Evolutionary conservation across 768 basidiomycete species (phyloP), one percentile per base, ranked within the genome.

Genomic region (Trametes cubensis): DNA sequence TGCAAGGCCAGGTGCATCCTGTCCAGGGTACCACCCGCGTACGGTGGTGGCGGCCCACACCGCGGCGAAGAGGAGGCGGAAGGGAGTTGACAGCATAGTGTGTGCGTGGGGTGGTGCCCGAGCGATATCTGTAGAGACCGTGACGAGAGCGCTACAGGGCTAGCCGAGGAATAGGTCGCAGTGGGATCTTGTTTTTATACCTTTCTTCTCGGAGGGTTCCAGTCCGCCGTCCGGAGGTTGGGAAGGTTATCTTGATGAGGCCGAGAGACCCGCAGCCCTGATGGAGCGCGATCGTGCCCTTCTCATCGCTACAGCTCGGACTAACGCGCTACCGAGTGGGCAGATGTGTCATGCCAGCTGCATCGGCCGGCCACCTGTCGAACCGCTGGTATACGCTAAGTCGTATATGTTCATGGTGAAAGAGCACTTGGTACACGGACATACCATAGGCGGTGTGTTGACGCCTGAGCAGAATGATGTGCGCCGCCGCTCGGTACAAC

Each of bases 1-100:
- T 11, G 44, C 47, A 7, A 69, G 58, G 17, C 64, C 63, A 15
- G 62, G 66, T 11, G 66, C 66, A 38, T 60, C 52, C 10, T 57
- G 54, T 0, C 63, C 61, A 8, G 66, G 61, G 49, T 60, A 52
- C 41, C 56, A 57, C 4, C 48, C 55, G 13, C 50, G 41, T 20
- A 51, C 60, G 15, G 42, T 41, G 15, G 58, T 49, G n/a, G 53
- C 57, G 17, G 57, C 30, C 14, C 44, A 46, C 39, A 63, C 50
- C 39, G 51, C 42, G 20, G 55, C 57, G 18, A 64, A 49, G 23
- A 64, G 60, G 17, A 55, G 20, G 38, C 60, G 56, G 44, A 65
- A 65, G 0, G 55, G 18, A n/a, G 54, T 44, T 7, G 58, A 53
- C 8, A 60, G 44, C 63, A 64, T 64, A n/a, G 15, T 28, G 21